Base-by-base conservation (phyloP, 148 eudicot genomes). In the Amaranthus cruentus region DNA sequence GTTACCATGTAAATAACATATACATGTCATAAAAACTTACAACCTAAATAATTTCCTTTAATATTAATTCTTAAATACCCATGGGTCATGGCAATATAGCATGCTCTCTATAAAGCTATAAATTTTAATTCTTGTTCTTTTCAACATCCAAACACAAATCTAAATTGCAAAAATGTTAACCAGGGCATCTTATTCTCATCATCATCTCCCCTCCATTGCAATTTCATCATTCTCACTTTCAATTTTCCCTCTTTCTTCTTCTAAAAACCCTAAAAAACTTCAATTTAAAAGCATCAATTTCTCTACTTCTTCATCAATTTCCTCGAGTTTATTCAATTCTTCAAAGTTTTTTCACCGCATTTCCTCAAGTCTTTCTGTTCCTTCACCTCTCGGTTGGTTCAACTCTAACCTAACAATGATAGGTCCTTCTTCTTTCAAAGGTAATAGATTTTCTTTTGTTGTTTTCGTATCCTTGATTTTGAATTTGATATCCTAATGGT, bases 401-500 rank as follows among this genome's bases (percentile, higher is more conserved):
- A 74, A 42, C 60, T 55, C 70, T 14, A 44, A 68, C 56, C 74
- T 78, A 12, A 6, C 81, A 59, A 74, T 81, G 78, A 44, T 66
- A 81, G 75, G 68, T 72, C 81, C 69, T 79, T 46, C 77, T 74
- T 74, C 71, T 72, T 68, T 75, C 44, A 79, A 62, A 70, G 71
- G 53, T 49, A 72, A 63, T 79, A 81, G 87, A 78, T 66, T 50
- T 64, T 66, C 57, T 55, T 60, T 53, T 73, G 47, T 38, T 58
- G 15, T 14, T 46, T 48, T 4, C 12, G 71, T 4, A 6, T 43
- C 13, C 14, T 51, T 8, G 11, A 9, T 51, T 43, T 60, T 50
- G 11, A 2, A 3, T 11, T 56, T 18, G 6, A 50, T 28, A 9
- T 65, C 43, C 15, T 60, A 43, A 60, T 49, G 6, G 65, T 6